phyloP scores from a whole-genome alignment of 768 basidiomycete genomes.

The Phanerochaete sordida region DNA sequence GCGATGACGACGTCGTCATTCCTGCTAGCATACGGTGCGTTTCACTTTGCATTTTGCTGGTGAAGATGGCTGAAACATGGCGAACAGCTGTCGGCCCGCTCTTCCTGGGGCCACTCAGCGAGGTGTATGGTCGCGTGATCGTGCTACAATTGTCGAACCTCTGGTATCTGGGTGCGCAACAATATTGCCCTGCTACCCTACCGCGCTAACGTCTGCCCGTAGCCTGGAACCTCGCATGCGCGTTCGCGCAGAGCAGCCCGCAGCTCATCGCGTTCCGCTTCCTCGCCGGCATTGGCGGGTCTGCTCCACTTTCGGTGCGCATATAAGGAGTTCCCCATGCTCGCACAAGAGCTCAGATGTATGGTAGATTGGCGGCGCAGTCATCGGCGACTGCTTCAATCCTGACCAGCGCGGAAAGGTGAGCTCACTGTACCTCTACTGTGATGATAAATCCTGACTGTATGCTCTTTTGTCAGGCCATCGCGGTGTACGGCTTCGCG shows the following conservation, averaged over 20 bases:
- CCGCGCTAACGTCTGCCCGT: background rate
- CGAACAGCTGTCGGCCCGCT: constrained; percentile 42
- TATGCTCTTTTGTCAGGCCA: constrained; percentile 33
- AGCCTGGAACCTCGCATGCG: constrained; percentile 53
- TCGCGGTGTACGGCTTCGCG: constrained; percentile 61
- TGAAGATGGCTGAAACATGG: background rate
- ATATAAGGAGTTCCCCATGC: background rate
- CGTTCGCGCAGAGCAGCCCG: constrained; percentile 20
- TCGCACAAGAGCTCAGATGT: too few species aligned
- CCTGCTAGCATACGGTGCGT: constrained; percentile 53
- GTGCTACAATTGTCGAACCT: constrained; percentile 61
- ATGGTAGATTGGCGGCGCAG: constrained; percentile 53
- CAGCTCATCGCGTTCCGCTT: constrained; percentile 37
- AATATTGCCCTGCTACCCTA: background rate
- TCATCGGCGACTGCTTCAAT: constrained; percentile 58
- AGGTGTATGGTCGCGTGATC: constrained; percentile 61
- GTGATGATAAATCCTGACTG: background rate
- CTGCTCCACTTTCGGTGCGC: constrained; percentile 32
- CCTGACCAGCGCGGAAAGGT: constrained; percentile 60
- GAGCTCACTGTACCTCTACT: background rate
- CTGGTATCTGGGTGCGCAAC: constrained; percentile 51
- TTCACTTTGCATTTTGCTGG: background rate
- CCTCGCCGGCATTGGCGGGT: constrained; percentile 35
- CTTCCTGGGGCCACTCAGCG: constrained; percentile 58
- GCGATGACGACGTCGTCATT: constrained; percentile 60